These are phyloP conservation scores for Symbiodinium pilosum DNA, from an alignment of 73 alveolate species.

Conservation along the genomic window DNA sequence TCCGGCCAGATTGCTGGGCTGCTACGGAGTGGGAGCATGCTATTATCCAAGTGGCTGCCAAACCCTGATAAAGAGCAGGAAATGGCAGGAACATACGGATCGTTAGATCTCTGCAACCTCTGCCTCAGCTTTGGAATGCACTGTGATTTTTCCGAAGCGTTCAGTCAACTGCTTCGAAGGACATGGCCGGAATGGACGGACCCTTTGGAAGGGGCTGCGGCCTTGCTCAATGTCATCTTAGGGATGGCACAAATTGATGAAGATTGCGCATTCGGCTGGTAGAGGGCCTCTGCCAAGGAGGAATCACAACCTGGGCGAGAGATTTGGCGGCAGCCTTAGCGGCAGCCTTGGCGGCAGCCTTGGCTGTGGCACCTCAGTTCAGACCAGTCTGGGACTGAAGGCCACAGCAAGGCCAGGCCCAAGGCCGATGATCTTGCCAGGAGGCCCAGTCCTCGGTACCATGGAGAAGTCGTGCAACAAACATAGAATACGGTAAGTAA, in stretches of 20 bases:
- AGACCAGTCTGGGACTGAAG: not conserved
- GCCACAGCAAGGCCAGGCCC: not conserved
- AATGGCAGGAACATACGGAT: not conserved
- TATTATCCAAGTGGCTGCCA: not conserved
- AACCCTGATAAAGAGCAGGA: not conserved
- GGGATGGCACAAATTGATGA: too few species aligned
- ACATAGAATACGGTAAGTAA: too few species aligned
- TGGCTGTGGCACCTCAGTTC: constrained; percentile 11
- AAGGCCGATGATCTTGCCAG: not conserved
- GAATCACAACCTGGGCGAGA: not conserved
- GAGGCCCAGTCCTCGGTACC: too few species aligned
- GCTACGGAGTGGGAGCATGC: not conserved
- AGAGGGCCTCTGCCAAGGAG: not conserved
- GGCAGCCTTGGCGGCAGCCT: constrained; percentile 5
- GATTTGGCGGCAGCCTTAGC: not conserved
- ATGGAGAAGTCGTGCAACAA: too few species aligned
- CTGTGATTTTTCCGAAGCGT: not conserved
- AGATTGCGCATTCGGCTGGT: too few species aligned
- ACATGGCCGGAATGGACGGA: not conserved
- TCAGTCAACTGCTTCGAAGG: constrained; percentile 10
- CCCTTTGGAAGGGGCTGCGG: constrained; percentile 5
- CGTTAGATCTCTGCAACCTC: not conserved
- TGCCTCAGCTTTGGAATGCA: not conserved
- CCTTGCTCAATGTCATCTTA: not conserved
- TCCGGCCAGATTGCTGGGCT: not conserved